These are phyloP conservation scores for Plantago ovata DNA, from an alignment of 257 asterid genomes.

Conservation along the genomic window DNA sequence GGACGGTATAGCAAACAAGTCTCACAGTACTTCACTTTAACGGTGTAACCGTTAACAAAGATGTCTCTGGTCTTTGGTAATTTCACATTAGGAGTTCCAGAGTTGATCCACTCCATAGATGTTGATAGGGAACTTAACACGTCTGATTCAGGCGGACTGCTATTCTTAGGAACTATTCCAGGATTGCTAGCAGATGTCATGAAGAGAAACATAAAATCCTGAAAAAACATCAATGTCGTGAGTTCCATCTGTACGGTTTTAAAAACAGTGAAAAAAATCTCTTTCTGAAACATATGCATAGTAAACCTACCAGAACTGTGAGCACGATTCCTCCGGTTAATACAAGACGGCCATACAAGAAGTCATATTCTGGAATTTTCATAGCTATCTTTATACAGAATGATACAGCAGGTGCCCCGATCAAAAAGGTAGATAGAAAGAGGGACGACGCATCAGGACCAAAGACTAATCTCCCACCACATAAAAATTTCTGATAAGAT, in stretches of 20 bases:
- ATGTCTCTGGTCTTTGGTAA: constrained; percentile 76
- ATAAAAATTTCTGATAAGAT: constrained; percentile 56
- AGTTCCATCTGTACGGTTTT: neutral
- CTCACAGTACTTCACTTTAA: constrained; percentile 78
- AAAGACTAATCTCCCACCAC: constrained; percentile 82
- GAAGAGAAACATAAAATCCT: constrained; percentile 74
- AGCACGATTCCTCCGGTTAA: constrained; percentile 50
- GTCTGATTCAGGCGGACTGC: constrained; percentile 50
- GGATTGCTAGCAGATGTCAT: constrained; percentile 78
- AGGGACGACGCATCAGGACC: constrained; percentile 79
- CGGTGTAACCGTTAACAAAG: constrained; percentile 52
- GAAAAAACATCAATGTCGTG: constrained; percentile 16
- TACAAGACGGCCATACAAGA: constrained; percentile 43
- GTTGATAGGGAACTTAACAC: constrained; percentile 23
- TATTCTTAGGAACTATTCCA: constrained; percentile 76
- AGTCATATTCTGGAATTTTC: constrained; percentile 35
- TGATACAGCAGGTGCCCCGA: constrained; percentile 64
- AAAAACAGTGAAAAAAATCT: neutral
- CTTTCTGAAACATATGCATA: neutral
- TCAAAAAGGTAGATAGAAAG: constrained; percentile 48
- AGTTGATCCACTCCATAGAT: constrained; percentile 61
- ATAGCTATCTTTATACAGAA: constrained; percentile 57
- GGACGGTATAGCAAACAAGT: constrained; percentile 89
- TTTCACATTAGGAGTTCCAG: constrained; percentile 40
- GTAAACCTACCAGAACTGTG: constrained; percentile 51